Conservation (phyloP, 352 stramenopile genomes). For the Halophytophthora polymorphica region DNA sequence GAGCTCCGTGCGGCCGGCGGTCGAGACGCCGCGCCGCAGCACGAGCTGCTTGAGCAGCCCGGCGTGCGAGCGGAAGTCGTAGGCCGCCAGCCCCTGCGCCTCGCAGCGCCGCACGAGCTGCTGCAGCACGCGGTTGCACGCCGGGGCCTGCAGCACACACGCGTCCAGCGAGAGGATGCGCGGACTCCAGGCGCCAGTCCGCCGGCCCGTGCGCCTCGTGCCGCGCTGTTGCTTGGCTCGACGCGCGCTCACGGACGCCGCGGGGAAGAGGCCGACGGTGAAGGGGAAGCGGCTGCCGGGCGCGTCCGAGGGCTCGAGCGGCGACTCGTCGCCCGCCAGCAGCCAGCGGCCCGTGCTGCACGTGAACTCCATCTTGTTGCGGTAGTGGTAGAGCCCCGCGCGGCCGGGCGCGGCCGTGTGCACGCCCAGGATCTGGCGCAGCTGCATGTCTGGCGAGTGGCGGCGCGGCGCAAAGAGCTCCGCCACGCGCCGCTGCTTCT, state of each 20-base stretch:
- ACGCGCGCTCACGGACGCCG: slow-evolving; percentile 39
- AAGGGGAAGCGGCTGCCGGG: slow-evolving; percentile 24
- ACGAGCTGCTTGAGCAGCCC: slow-evolving; percentile 73
- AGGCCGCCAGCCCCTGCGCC: slow-evolving; percentile 33
- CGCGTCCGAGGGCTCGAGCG: slow-evolving; percentile 1
- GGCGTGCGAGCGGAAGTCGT: slow-evolving; percentile 54
- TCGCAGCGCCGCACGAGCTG: slow-evolving; percentile 29
- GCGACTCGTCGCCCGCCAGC: slow-evolving; percentile 38
- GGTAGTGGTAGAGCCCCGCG: slow-evolving; percentile 41
- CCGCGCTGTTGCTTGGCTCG: slow-evolving; percentile 28
- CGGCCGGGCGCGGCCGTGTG: background rate
- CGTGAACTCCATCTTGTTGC: slow-evolving; percentile 87
- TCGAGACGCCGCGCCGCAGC: slow-evolving; percentile 42
- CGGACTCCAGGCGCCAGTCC: slow-evolving; percentile 45
- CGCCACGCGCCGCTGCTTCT: slow-evolving; percentile 60
- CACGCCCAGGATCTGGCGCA: slow-evolving; percentile 42
- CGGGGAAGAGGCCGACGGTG: slow-evolving; percentile 71
- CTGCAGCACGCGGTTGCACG: slow-evolving; percentile 45
- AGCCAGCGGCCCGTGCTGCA: slow-evolving; percentile 74
- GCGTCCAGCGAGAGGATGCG: slow-evolving; percentile 65
- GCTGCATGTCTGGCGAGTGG: slow-evolving; percentile 30
- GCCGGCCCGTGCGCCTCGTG: slow-evolving; percentile 28
- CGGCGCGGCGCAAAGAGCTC: slow-evolving; percentile 25
- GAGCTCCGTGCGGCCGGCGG: slow-evolving; percentile 27
- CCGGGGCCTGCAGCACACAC: slow-evolving; percentile 47